phyloP scores from a whole-genome alignment of 2,329 filamentous ascomycete species.

The Periconia sp. region DNA sequence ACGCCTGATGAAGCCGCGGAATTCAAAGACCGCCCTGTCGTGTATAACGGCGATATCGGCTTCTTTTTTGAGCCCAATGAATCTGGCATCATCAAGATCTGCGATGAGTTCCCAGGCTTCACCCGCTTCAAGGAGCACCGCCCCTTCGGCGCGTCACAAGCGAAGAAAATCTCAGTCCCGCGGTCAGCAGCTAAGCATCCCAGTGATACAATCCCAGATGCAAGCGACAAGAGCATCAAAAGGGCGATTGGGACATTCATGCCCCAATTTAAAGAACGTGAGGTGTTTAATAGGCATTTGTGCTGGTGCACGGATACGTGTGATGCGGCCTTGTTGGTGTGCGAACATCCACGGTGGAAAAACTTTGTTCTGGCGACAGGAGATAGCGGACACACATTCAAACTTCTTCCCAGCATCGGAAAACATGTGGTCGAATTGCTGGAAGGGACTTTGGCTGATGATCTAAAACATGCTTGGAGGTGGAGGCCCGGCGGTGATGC shows the following conservation, averaged over 20 bases:
- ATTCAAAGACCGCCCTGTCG: slow-evolving; percentile 56
- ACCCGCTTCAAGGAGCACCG: slow-evolving; percentile 33
- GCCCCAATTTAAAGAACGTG: slow-evolving; percentile 41
- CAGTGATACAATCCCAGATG: slow-evolving; percentile 47
- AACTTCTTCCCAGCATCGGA: slow-evolving; percentile 50
- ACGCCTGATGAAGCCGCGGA: slow-evolving; percentile 51
- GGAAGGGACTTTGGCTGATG: slow-evolving; percentile 43
- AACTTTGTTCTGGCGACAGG: slow-evolving; percentile 51
- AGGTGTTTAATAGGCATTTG: slow-evolving; percentile 48
- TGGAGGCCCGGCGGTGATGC: slow-evolving; percentile 52
- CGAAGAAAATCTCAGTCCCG: slow-evolving; percentile 57
- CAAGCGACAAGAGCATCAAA: slow-evolving; percentile 44
- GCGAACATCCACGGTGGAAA: slow-evolving; percentile 52
- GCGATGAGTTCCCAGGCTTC: slow-evolving; percentile 61
- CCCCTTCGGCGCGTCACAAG: slow-evolving; percentile 51
- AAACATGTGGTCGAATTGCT: slow-evolving; percentile 52
- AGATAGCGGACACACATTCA: slow-evolving; percentile 53
- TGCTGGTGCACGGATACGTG: slow-evolving; percentile 66
- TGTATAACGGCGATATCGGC: slow-evolving; percentile 53
- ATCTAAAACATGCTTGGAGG: slow-evolving; percentile 47
- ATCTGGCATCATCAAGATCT: slow-evolving; percentile 51
- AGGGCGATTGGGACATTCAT: slow-evolving; percentile 48
- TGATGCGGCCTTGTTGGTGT: slow-evolving; percentile 64
- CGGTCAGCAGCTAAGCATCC: slow-evolving; percentile 49
- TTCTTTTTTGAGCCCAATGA: slow-evolving; percentile 57